These are phyloP conservation scores for Microbotryum saponariae DNA, from an alignment of 1,284 basidiomycete species.

Conservation along the genomic window DNA sequence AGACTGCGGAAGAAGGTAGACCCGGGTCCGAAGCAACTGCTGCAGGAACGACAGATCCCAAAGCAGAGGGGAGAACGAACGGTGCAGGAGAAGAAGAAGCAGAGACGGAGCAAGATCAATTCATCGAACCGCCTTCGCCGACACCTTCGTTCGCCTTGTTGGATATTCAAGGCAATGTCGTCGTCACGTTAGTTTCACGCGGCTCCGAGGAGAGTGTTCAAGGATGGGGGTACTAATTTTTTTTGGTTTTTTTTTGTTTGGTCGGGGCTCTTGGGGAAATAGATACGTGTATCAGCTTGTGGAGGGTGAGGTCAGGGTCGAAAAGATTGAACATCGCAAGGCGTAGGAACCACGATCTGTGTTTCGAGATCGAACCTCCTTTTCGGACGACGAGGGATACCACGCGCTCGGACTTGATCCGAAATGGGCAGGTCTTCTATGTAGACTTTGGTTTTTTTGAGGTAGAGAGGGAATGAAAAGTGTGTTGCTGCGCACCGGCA, in stretches of 20 bases:
- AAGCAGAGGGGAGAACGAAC: background rate
- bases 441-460: no score
- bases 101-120: background rate
- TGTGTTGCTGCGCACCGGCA: no score
- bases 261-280: background rate
- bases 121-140: conserved; percentile 40
- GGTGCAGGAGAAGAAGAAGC: background rate
- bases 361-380: no score
- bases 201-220: background rate
- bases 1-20: background rate
- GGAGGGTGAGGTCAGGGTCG: conserved; percentile 68
- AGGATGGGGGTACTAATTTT: no score
- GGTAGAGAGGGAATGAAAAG: no score
- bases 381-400: no score
- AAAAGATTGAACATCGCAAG: conserved; percentile 39
- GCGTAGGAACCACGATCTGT: background rate
- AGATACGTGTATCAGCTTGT: conserved; percentile 85
- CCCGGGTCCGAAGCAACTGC: background rate
- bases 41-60: background rate
- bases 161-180: conserved; percentile 88
- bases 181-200: conserved; percentile 55
- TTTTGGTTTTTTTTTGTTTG: no score
- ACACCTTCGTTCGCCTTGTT: conserved; percentile 83
- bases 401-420: no score
- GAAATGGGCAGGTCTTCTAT: no score